Evolutionary conservation across 2,329 filamentous ascomycete genomes (phyloP).

Genomic region (Trichoderma sp.): DNA sequence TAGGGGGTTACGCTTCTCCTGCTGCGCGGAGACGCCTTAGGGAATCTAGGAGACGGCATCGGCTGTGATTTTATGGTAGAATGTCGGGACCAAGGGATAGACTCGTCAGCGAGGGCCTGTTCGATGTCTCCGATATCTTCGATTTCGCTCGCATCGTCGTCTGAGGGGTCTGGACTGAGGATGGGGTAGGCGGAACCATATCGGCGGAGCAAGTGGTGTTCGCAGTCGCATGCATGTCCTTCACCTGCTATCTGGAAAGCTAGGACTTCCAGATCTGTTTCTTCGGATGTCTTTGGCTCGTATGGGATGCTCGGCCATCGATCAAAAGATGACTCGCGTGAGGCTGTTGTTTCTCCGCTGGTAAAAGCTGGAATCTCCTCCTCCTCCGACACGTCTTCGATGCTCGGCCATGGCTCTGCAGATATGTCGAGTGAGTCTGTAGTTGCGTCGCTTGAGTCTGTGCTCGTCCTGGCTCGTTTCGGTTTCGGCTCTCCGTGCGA

Average conservation of each 20-base stretch:
- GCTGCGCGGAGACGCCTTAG: background rate
- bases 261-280: no score
- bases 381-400: constrained; percentile 5
- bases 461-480: background rate
- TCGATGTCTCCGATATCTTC: background rate
- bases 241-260: no score
- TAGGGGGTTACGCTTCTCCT: background rate
- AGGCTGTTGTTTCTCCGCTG: background rate
- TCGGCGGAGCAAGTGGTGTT: background rate
- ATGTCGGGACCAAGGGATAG: background rate
- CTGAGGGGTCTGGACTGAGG: constrained; percentile 7
- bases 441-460: background rate
- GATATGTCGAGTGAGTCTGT: background rate
- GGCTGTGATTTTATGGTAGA: background rate
- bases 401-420: constrained; percentile 7
- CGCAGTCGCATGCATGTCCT: background rate
- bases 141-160: background rate
- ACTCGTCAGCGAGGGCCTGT: background rate
- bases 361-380: background rate
- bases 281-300: no score
- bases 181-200: background rate
- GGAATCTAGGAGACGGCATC: background rate
- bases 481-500: background rate
- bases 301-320: no score
- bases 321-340: no score